These are phyloP conservation scores for Fraxinus americana DNA, from an alignment of 257 asterid species.

Conservation along the genomic window DNA sequence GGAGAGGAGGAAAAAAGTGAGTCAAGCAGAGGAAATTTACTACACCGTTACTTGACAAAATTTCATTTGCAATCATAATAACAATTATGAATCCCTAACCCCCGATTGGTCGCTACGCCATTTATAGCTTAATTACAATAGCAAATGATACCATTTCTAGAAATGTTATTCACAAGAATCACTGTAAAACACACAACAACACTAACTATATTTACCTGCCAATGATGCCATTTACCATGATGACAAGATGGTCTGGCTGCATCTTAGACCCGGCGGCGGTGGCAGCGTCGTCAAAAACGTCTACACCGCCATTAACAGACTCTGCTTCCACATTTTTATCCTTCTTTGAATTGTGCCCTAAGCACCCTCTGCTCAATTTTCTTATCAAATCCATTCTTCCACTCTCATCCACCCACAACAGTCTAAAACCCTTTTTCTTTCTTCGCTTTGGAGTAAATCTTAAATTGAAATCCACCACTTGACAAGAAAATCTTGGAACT, in stretches of 20 bases:
- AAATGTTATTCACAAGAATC: not conserved
- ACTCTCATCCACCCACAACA: constrained; percentile 43
- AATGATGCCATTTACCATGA: constrained; percentile 84
- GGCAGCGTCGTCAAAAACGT: constrained; percentile 58
- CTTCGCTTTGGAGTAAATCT: constrained; percentile 35
- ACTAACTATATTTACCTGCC: constrained; percentile 53
- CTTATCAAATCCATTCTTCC: constrained; percentile 57
- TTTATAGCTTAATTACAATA: not conserved
- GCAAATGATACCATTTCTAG: not conserved
- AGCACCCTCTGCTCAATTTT: constrained; percentile 62
- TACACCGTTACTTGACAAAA: not conserved
- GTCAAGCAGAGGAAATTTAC: not conserved
- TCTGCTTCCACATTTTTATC: constrained; percentile 60
- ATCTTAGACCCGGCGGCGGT: constrained; percentile 50
- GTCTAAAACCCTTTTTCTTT: constrained; percentile 27
- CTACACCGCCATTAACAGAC: constrained; percentile 69
- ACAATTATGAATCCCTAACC: not conserved
- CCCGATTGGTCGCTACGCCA: not conserved
- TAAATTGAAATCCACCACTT: constrained; percentile 33
- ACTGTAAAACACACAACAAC: not conserved
- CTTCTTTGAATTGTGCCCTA: constrained; percentile 43
- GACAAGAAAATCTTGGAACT: constrained; percentile 32
- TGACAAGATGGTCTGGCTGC: constrained; percentile 75
- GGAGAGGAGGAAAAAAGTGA: not conserved
- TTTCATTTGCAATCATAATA: not conserved